Base-by-base conservation (phyloP, 2,329 filamentous ascomycete species). In the Tolypocladium tundrense region DNA sequence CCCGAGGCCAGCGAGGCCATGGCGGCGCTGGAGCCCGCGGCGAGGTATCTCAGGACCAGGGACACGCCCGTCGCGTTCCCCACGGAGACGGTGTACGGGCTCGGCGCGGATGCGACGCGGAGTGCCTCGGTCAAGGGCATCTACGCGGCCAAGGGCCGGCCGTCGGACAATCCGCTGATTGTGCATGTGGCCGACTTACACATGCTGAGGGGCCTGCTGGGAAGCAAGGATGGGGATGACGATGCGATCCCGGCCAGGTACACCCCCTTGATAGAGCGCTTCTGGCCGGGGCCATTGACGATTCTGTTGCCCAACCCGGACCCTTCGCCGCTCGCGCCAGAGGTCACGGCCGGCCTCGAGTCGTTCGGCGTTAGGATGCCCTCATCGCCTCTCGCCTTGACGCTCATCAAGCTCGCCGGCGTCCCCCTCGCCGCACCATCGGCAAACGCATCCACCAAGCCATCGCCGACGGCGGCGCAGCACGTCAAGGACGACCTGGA, bases 31-130 rank as follows among this genome's bases (percentile, higher is more conserved):
- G 73, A 77, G 59, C 75, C 84, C 57, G 90, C 90, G 1, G 90
- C 89, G 2, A 69, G 79, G 14, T 79, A 86, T 62, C 77, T 96
- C 41, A 81, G 78, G 55, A 78, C 78, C 21, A 85, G 81, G 55
- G 81, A 90, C 68, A 81, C 81, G 4, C 94, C 94, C 5, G 91
- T 99, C 53, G 94, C 90, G 1, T 99, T 99, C 69, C 94, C 94
- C 0, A 99, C 94, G 0, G 94, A 99, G 75, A 99, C 94, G 0
- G 94, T 99, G 0, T 99, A 99, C 70, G 94, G 94, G 0, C 81
- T 99, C 9, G 94, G 91, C n/a, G 94, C 94, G 16, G 94, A 97
- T 75, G 94, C 94, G 13, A 97, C 92, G 33, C 84, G 91, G 65
- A 91, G 87, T 66, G 79, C 77, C 31, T 88, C 93, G 2, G 93